A percentile compares a stretch with the other conserved stretches of the same genome.
Conservation (phyloP, 1,284 basidiomycete species). For the Moniliophthora roreri region DNA sequence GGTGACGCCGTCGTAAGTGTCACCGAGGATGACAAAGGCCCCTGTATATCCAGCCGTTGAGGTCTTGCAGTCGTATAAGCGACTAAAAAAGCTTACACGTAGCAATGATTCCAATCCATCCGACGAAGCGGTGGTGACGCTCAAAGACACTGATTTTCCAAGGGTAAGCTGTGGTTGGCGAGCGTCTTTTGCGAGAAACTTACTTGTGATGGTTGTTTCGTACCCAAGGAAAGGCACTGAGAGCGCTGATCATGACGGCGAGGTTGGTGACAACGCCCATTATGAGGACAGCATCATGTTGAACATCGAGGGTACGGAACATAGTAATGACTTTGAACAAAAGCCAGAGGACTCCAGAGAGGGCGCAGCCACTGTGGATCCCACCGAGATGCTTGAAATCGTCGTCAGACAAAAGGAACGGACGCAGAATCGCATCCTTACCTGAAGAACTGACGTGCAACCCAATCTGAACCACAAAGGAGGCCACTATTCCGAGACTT, state of each 20-base stretch:
- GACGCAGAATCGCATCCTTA: conserved; percentile 27
- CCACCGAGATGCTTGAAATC: conserved; percentile 65
- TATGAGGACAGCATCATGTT: conserved; percentile 54
- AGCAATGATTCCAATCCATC: conserved; percentile 63
- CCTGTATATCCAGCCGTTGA: background rate
- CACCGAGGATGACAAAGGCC: conserved; percentile 66
- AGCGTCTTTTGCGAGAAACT: conserved; percentile 30
- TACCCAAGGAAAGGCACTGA: conserved; percentile 70
- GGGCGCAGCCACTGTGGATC: conserved; percentile 72
- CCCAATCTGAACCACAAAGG: conserved; percentile 69
- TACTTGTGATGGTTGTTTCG: conserved; percentile 78
- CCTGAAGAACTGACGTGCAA: conserved; percentile 70
- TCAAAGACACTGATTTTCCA: conserved; percentile 72
- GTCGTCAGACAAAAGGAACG: background rate
- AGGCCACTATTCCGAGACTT: conserved; percentile 50
- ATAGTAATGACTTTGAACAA: conserved; percentile 58
- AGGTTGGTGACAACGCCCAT: conserved; percentile 59
- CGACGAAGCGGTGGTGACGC: conserved; percentile 73
- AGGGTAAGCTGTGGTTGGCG: no score
- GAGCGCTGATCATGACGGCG: conserved; percentile 51
- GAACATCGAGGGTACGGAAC: conserved; percentile 44
- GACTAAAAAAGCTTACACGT: conserved; percentile 48
- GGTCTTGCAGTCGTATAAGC: no score
- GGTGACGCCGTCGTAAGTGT: conserved; percentile 54
- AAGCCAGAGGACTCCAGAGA: conserved; percentile 67